phyloP scores from a whole-genome alignment of 176 grass and related monocot species.

The Tuctoria greenei region DNA sequence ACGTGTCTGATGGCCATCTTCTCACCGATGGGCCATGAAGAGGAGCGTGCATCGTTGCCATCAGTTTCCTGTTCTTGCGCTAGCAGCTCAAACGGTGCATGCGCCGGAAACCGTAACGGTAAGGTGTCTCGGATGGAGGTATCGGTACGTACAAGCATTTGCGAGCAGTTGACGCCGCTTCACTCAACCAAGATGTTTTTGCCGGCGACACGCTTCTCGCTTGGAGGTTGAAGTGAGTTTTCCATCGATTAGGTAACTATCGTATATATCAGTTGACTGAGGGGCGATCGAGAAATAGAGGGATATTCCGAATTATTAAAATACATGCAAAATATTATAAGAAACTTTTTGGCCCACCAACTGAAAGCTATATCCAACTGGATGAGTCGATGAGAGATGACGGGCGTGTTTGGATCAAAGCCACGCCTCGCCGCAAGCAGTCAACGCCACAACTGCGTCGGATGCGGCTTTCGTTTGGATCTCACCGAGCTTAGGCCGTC shows the following conservation, averaged over 20 bases:
- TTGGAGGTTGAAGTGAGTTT: conserved; percentile 72
- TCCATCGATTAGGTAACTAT: conserved; percentile 30
- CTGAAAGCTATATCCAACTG: too few relatives aligned
- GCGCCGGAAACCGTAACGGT: conserved; percentile 51
- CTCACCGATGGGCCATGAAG: conserved; percentile 51
- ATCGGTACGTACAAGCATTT: conserved; percentile 65
- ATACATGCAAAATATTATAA: too few relatives aligned
- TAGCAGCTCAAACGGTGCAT: conserved; percentile 36
- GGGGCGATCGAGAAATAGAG: too few relatives aligned
- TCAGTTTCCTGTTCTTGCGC: conserved; percentile 50
- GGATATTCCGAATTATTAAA: too few relatives aligned
- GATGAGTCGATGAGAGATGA: too few relatives aligned
- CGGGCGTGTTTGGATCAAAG: too few relatives aligned
- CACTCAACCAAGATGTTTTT: conserved; percentile 27
- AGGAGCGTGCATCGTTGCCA: conserved; percentile 40
- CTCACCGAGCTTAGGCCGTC: too few relatives aligned
- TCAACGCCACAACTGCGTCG: too few relatives aligned
- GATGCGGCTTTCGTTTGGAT: too few relatives aligned
- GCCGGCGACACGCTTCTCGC: conserved; percentile 33
- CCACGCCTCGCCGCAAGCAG: too few relatives aligned
- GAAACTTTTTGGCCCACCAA: too few relatives aligned
- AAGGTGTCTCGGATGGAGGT: conserved; percentile 54
- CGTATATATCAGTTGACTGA: too few relatives aligned
- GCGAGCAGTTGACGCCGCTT: conserved; percentile 40
- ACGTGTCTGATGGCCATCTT: conserved; percentile 68